Percentiles rank a stretch among this genome's conserved stretches.
phyloP scores from a whole-genome alignment of 208 protist species.

The Wallacemonas rigidus region DNA sequence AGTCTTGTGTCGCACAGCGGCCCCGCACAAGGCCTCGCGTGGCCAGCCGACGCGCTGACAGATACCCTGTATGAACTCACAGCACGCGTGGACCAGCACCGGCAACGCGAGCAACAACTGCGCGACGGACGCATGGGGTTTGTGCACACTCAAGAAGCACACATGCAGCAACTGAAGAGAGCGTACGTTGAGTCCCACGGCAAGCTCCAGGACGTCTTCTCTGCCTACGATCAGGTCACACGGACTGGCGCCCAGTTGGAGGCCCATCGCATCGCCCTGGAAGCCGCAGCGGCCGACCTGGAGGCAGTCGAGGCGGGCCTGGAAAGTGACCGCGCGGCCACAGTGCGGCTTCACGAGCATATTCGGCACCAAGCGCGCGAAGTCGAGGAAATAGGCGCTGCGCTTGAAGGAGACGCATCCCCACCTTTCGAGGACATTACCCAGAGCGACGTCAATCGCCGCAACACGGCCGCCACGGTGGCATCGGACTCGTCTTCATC shows the following conservation, averaged over 20 bases:
- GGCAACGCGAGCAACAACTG: constrained; percentile 13
- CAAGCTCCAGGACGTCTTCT: constrained; percentile 21
- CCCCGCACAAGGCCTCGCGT: background rate
- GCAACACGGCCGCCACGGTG: background rate
- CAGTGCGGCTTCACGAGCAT: constrained; percentile 7
- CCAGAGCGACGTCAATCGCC: background rate
- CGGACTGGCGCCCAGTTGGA: constrained; percentile 24
- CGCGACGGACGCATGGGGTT: constrained; percentile 15
- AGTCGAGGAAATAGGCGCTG: constrained; percentile 11
- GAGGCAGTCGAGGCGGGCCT: constrained; percentile 17
- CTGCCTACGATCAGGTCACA: constrained; percentile 30
- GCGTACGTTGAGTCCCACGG: background rate
- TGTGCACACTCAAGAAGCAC: background rate
- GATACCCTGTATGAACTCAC: constrained; percentile 19
- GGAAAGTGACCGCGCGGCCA: constrained; percentile 18
- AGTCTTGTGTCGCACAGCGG: constrained; percentile 18
- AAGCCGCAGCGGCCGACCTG: constrained; percentile 27
- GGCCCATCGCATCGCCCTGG: constrained; percentile 23
- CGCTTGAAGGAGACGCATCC: constrained; percentile 13
- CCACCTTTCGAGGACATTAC: background rate
- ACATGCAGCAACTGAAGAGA: constrained; percentile 25
- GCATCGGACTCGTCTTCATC: background rate
- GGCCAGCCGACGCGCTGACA: constrained; percentile 19
- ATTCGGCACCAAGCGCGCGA: constrained; percentile 18
- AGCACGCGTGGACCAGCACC: constrained; percentile 17